A percentile compares a stretch with the other conserved stretches of the same genome.
These are phyloP conservation scores for Hypoxylon sp. DNA, from an alignment of 2,329 filamentous ascomycete species.

Conservation along the genomic window DNA sequence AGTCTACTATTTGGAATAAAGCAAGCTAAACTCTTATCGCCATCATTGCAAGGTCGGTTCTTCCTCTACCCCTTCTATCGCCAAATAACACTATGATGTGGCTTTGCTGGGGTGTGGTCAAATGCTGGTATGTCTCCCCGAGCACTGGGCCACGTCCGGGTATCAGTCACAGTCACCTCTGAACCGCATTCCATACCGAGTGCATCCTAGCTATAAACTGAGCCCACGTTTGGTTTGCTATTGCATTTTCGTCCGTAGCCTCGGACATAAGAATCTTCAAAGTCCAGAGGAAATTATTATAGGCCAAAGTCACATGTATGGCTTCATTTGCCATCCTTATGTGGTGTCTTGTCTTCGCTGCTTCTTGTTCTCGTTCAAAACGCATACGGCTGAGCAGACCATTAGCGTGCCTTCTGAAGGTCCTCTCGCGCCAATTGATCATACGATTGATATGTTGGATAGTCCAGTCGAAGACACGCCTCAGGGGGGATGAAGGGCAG, in stretches of 20 bases:
- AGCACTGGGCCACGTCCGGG: too few relatives aligned
- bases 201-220: neutral
- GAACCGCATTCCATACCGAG: neutral
- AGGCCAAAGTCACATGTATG: neutral
- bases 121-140: neutral
- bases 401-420: neutral
- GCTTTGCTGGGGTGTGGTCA: neutral
- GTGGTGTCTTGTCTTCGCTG: neutral
- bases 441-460: constrained; percentile 25
- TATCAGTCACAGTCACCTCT: neutral
- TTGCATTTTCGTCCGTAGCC: neutral
- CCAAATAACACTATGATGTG: neutral
- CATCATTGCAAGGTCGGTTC: neutral
- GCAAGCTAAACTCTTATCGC: neutral
- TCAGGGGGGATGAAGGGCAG: neutral
- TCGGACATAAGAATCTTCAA: neutral
- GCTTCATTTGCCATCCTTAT: neutral
- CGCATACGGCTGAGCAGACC: neutral
- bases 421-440: constrained; percentile 14
- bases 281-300: neutral
- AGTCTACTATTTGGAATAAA: neutral
- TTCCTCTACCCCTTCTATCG: neutral
- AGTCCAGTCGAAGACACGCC: constrained; percentile 11
- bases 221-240: neutral
- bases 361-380: neutral